These are phyloP conservation scores for Keithomyces neogunnii DNA, from an alignment of 2,329 filamentous ascomycete genomes.

Conservation along the genomic window DNA sequence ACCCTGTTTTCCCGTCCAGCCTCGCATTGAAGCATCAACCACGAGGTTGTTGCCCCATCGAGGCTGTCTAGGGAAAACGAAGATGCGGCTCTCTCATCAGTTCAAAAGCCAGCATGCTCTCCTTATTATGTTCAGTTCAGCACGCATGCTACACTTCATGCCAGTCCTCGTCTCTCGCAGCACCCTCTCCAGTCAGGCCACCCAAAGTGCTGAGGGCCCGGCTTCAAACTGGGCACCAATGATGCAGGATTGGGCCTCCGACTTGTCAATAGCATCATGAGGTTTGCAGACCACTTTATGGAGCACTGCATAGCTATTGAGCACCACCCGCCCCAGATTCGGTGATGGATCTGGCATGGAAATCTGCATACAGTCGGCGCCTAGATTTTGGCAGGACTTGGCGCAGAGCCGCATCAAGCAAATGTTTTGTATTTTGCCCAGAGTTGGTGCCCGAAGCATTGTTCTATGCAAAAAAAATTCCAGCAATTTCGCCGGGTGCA, in stretches of 20 bases:
- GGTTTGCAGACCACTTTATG: neutral
- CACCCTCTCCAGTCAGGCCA: neutral
- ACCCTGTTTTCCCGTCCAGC: too few relatives aligned
- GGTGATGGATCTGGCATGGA: neutral
- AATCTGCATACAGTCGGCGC: neutral
- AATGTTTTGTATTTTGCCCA: neutral
- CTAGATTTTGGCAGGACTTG: neutral
- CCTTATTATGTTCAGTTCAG: constrained; percentile 1
- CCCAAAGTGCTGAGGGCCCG: neutral
- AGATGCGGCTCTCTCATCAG: neutral
- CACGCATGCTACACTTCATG: neutral
- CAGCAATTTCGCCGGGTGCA: neutral
- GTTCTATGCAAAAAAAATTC: neutral
- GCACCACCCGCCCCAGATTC: neutral
- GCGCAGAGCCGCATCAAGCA: neutral
- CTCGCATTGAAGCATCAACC: neutral
- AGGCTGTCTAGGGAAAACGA: neutral
- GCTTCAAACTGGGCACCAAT: neutral
- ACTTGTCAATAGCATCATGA: neutral
- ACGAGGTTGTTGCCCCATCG: neutral
- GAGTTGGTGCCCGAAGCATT: neutral
- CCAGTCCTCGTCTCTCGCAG: neutral
- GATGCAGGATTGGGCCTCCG: neutral
- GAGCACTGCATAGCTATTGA: neutral
- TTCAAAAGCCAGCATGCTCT: neutral